A percentile compares a stretch with the other conserved stretches of the same genome.
Conservation (phyloP, 78 protist genomes). For the Dictyostelium brefeldianum region DNA sequence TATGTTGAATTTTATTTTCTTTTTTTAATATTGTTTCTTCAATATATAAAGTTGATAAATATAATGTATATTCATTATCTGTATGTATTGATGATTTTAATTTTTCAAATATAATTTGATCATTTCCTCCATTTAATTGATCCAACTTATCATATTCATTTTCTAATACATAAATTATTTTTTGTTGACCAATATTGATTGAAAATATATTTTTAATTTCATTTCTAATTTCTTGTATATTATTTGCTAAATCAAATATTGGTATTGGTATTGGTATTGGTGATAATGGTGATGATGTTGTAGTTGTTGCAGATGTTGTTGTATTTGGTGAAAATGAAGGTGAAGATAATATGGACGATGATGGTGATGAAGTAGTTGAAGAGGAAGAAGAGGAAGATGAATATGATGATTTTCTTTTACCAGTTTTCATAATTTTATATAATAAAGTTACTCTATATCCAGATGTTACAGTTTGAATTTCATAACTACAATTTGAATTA, state of each 20-base stretch:
- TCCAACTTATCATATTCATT: not conserved
- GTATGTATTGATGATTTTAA: not conserved
- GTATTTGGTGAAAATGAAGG: not conserved
- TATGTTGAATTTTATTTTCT: not conserved
- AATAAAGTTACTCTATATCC: conserved; percentile 37
- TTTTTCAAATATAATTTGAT: conserved; percentile 9
- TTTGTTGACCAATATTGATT: not conserved
- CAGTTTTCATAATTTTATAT: conserved; percentile 32
- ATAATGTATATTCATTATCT: not conserved
- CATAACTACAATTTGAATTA: conserved; percentile 10
- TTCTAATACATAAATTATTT: not conserved
- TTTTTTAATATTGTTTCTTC: not conserved
- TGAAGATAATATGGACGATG: not conserved
- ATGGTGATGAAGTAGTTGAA: not conserved
- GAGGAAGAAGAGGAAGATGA: not conserved
- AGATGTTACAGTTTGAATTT: not conserved
- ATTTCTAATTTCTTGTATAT: not conserved
- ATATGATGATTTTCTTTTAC: not conserved
- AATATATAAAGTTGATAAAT: conserved; percentile 2
- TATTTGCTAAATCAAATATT: not conserved
- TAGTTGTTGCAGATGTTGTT: not conserved
- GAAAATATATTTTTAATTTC: not conserved
- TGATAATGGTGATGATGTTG: not conserved
- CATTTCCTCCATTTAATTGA: not conserved
- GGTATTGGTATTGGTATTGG: not conserved